Base-by-base conservation (phyloP, 163 green algal genomes). In the Chlamydomonas reinhardtii region DNA sequence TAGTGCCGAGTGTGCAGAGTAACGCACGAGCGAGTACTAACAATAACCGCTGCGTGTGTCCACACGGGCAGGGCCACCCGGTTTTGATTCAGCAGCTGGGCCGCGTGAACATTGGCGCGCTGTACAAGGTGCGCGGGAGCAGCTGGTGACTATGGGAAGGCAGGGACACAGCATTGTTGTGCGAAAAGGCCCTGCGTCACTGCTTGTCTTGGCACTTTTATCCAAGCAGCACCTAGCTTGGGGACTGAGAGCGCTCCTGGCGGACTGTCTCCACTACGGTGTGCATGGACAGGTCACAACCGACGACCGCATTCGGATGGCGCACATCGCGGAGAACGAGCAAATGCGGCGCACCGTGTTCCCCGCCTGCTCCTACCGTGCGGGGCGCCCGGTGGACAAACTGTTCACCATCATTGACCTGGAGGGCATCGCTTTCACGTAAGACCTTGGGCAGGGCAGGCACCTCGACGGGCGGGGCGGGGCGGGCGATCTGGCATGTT, bases 281-380 rank as follows among this genome's bases (percentile, higher is more conserved):
- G 5, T 48, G 39, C 39, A 48, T 48, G 39, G 48, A 3, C 95
- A 89, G 0, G 62, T 86, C 8, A 74, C 80, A 4, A 80, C 34
- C 0, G 93, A 96, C 74, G 95, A 98, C 52, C 91, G 95, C 86
- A 96, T 97, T 91, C 87, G 96, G 2, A 92, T 93, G 87, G 96
- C 95, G 81, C 95, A 98, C 87, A 92, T 98, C 29, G 92, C 92
- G 59, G 96, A 98, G 89, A 97, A 97, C 77, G 95, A 98, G 89
- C 94, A 94, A 43, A 94, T 94, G 82, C 87, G 95, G 48, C 88
- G 89, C 20, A 91, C 93, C 77, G 97, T 98, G 71, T 95, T 98
- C 73, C 96, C 96, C 19, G 91, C 94, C 12, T 97, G 95, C 93
- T 96, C 91, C 34, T 79, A 92, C 29, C 74, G 89, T 0, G 84